phyloP scores from a whole-genome alignment of 2,329 filamentous ascomycete genomes.

The Neopestalotiopsis rosae region DNA sequence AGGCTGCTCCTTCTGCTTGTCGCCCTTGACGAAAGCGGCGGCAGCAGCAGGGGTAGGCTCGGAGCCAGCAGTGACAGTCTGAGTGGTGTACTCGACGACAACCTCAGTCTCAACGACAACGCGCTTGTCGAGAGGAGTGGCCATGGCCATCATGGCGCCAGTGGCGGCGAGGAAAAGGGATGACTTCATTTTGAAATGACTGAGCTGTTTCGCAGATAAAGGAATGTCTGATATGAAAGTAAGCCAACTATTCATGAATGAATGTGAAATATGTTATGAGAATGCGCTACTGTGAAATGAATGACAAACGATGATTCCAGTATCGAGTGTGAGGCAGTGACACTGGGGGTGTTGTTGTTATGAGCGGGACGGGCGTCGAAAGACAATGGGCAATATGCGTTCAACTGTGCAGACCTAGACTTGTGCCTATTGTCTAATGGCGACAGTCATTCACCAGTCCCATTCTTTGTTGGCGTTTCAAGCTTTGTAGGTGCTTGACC shows the following conservation, averaged over 20 bases:
- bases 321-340: not conserved
- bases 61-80: slow-evolving; percentile 41
- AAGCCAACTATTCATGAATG: not conserved
- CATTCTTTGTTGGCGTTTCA: not conserved
- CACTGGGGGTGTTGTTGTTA: not conserved
- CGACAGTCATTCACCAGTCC: not conserved
- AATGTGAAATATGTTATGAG: not conserved
- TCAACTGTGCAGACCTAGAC: no score
- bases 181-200: slow-evolving; percentile 43
- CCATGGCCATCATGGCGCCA: slow-evolving; percentile 39
- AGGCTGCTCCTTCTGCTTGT: slow-evolving; percentile 20
- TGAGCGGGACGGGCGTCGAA: not conserved
- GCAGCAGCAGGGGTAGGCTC: slow-evolving; percentile 21
- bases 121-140: slow-evolving; percentile 39
- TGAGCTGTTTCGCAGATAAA: slow-evolving; percentile 1
- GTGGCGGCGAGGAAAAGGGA: slow-evolving; percentile 41
- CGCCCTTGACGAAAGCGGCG: slow-evolving; percentile 21
- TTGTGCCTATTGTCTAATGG: not conserved
- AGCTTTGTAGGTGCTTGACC: not conserved
- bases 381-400: not conserved
- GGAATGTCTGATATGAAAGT: slow-evolving; percentile 19
- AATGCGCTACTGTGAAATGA: not conserved
- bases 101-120: slow-evolving; percentile 36
- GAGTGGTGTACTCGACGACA: slow-evolving; percentile 35
- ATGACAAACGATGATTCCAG: not conserved